phyloP scores from a whole-genome alignment of 306 rosid genomes.

The Sechiopsis laciniata region DNA sequence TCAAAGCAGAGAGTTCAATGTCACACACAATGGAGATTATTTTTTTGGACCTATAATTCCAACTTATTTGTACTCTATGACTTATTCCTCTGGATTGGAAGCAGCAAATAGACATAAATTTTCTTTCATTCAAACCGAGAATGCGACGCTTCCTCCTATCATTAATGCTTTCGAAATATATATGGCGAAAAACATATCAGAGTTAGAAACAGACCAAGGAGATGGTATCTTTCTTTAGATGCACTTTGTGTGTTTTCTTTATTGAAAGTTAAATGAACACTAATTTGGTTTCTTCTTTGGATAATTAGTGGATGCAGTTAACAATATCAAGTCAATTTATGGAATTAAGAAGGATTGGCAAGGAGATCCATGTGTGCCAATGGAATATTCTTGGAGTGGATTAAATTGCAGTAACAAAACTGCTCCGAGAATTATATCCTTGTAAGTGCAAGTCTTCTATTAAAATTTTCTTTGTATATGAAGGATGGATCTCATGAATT shows the following conservation, averaged over 20 bases:
- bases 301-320: conserved; percentile 41
- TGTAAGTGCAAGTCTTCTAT: conserved; percentile 29
- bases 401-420: conserved; percentile 5
- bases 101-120: background rate
- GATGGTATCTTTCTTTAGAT: conserved; percentile 3
- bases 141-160: conserved; percentile 19
- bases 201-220: background rate
- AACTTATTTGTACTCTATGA: conserved; percentile 21
- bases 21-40: conserved; percentile 11
- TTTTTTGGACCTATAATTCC: conserved; percentile 19
- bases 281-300: conserved; percentile 7
- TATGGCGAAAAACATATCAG: background rate
- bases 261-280: background rate
- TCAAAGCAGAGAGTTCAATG: conserved; percentile 16
- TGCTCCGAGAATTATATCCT: conserved; percentile 35
- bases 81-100: conserved; percentile 1
- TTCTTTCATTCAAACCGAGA: background rate
- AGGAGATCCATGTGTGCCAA: conserved; percentile 19
- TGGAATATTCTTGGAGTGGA: conserved; percentile 5
- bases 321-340: conserved; percentile 36
- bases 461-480: background rate
- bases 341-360: conserved; percentile 22
- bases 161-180: conserved; percentile 12
- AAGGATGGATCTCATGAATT: background rate
- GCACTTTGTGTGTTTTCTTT: background rate